Evolutionary conservation across 1,139 yeast genomes (phyloP).

Genomic region (Saccharomyces hybrid): DNA sequence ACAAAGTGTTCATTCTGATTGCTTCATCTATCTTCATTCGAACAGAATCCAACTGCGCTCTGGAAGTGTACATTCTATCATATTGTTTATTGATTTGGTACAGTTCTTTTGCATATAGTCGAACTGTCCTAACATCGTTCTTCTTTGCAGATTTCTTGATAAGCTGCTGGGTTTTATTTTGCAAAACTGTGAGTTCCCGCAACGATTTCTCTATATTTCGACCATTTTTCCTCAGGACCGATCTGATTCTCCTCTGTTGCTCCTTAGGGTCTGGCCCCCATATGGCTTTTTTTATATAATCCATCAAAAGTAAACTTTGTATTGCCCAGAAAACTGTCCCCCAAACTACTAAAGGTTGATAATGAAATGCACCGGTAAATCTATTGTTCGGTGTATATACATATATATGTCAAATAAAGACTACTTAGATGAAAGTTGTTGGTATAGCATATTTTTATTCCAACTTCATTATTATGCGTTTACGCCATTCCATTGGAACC

Average conservation of each 20-base stretch:
- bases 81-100: constrained; percentile 69
- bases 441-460: neutral
- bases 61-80: constrained; percentile 65
- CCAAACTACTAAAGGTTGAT: neutral
- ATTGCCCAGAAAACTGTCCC: neutral
- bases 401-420: too few relatives aligned
- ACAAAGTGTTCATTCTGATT: constrained; percentile 76
- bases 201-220: constrained; percentile 72
- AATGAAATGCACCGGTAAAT: neutral
- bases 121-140: constrained; percentile 68
- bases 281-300: constrained; percentile 68
- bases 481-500: neutral
- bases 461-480: neutral
- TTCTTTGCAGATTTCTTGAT: constrained; percentile 73
- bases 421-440: neutral
- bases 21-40: constrained; percentile 88
- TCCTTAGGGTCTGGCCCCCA: constrained; percentile 97
- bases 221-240: constrained; percentile 73
- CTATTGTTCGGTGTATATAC: neutral
- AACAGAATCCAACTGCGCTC: constrained; percentile 80
- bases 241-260: constrained; percentile 82
- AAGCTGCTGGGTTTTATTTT: constrained; percentile 66
- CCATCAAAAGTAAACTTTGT: constrained; percentile 39
- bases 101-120: constrained; percentile 74
- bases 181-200: constrained; percentile 55